Base-by-base conservation (phyloP, 1,284 basidiomycete species). In the Polyporus tsugae region DNA sequence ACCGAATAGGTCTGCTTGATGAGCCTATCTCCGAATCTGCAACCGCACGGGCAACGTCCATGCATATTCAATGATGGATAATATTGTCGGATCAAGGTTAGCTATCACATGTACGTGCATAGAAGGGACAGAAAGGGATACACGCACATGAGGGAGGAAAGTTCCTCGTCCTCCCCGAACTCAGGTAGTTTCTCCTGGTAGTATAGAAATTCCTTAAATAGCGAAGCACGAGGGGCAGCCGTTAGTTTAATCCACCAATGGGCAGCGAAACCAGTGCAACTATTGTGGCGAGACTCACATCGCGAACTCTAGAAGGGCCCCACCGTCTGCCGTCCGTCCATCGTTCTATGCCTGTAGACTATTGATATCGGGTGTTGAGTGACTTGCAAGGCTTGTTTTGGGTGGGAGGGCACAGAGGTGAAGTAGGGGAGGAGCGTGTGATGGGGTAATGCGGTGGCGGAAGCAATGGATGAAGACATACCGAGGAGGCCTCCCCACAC, bases 1-100 rank as follows among this genome's bases (percentile, higher is more conserved):
- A 92, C 91, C 7, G 92, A 93, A 75, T 92, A 94, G 0, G 92
- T 94, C 78, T 94, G 92, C 75, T 94, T 94, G 66, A 92, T 85
- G 39, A 94, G 83, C 53, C 84, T 82, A 53, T 86, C 84, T 65
- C 88, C 75, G 46, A 74, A 72, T 67, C 78, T 79, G 64, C 38
- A 49, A 33, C 52, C 46, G 46, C 15, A 6, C 52, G 52, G 17
- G 7, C 35, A 39, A 9, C 17, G 15, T 46, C 17, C 9, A 10
- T n/a, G 22, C 46, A 49, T 49, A 49, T 49, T 25, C 46, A 49
- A 49, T 5, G 22, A 46, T 5, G 19, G 7, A 33, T 44, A 13
- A 55, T 19, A n/a, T 10, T 41, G 41, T 38, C 38, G 19, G 4
- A n/a, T 38, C n/a, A n/a, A 36, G 2, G 19, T 58, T 17, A 58